Evolutionary conservation across 2,329 filamentous ascomycete genomes (phyloP), one percentile per base, ranked within the genome.

Genomic region (Penicillium sp.): DNA sequence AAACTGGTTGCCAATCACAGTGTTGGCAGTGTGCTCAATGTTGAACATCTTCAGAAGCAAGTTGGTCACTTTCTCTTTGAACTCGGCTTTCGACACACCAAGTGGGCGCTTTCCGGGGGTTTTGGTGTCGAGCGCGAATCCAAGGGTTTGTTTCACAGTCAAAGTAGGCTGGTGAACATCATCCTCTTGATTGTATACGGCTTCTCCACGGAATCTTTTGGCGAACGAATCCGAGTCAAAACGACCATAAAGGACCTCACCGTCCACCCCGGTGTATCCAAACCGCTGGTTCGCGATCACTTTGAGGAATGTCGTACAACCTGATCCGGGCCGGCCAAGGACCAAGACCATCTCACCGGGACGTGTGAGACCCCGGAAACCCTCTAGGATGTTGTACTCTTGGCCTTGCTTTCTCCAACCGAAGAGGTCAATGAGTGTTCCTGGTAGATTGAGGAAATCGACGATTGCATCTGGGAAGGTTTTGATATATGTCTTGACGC

Each of bases 281-380:
- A 73, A 77, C 17, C 80, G 76, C 63, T 85, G 82, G 62, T 86
- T 86, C 15, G 82, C 76, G 51, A 86, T 83, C 1, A 79, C 74
- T 66, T 83, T 84, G 48, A 86, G 74, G 57, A 86, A 85, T 0
- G 83, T 84, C 1, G 82, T 84, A 63, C 83, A 87, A 24, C 83
- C 83, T 0, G 79, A 83, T 0, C 87, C 87, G 0, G 88, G 88
- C 54, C 83, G 79, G 21, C 88, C 88, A 6, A 94, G 75, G 0
- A 94, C 88, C 2, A 94, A 75, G 0, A 91, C 79, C 88, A 95
- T 95, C 73, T 95, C 89, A 1, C 89, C 90, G 0, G 88, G 86
- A 55, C 84, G 82, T 49, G 82, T 80, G 1, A 86, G 76, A 29
- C 84, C 70, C 4, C 55, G 53, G 31, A 65, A 93, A 56, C 79